Evolutionary conservation across 1,284 basidiomycete genomes (phyloP).

Genomic region (Trametes pubescens): DNA sequence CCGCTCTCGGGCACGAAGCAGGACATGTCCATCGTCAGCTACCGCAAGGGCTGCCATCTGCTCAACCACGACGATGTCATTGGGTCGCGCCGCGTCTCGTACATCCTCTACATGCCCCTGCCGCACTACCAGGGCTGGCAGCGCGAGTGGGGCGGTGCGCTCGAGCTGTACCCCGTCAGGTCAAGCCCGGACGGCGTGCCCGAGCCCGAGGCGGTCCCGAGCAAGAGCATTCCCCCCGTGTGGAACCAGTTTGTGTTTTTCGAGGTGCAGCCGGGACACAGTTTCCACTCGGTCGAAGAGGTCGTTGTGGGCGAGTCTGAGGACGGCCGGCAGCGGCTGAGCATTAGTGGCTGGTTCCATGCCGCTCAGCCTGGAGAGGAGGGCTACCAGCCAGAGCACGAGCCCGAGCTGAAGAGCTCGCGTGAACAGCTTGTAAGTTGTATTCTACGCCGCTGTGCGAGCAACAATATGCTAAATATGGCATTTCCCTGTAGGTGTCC

Average conservation of each 20-base stretch:
- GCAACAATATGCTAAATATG: not conserved
- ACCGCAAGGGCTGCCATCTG: conserved; percentile 91
- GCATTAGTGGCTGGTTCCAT: conserved; percentile 98
- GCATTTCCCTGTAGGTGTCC: conserved; percentile 53
- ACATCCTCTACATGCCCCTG: conserved; percentile 97
- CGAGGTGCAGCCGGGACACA: conserved; percentile 88
- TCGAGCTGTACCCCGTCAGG: conserved; percentile 90
- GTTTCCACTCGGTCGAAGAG: conserved; percentile 98
- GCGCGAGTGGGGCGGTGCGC: conserved; percentile 90
- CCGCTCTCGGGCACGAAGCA: conserved; percentile 92
- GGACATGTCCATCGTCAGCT: conserved; percentile 96
- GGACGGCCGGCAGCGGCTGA: conserved; percentile 78
- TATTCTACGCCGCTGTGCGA: conserved; percentile 19
- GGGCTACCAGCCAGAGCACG: conserved; percentile 70
- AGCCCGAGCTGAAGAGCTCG: conserved; percentile 67
- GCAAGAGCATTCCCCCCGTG: conserved; percentile 75
- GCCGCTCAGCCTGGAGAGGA: conserved; percentile 91
- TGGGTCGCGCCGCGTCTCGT: conserved; percentile 93
- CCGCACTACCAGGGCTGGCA: conserved; percentile 77
- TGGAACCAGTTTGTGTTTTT: conserved; percentile 99
- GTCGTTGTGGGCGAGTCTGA: conserved; percentile 82
- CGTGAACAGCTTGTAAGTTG: conserved; percentile 79
- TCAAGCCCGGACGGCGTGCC: conserved; percentile 55
- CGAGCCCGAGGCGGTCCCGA: conserved; percentile 71
- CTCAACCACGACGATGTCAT: conserved; percentile 99